Base-by-base conservation (phyloP, 495 filamentous ascomycete species). In the Bryoglossum gracile region DNA sequence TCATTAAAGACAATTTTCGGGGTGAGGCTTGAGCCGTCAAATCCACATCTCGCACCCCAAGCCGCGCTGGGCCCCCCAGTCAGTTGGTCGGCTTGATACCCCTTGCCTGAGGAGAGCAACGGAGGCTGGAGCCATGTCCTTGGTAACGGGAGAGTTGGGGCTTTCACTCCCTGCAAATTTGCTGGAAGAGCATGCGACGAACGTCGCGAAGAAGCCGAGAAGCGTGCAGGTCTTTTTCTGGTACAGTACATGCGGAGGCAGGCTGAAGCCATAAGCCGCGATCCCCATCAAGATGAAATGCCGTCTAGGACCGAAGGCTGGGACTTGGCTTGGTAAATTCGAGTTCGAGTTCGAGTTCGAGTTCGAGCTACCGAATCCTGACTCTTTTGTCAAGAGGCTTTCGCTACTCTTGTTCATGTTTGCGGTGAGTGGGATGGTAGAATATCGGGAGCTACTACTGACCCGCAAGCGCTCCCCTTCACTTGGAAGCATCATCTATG, bases 91-190 rank as follows among this genome's bases (percentile, higher is more conserved):
- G 26, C 26, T 30, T 30, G 26, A 6, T 6, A 13, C 26, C 5
- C 26, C 13, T 34, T 16, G 23, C n/a, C 25, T 46, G 8, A 18
- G 16, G 9, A 16, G 34, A 17, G 23, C 13, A 23, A 14, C 10
- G 17, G 10, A 8, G 32, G 16, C 11, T 22, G 23, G 5, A 32
- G 40, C 51, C 51, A 48, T 54, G n/a, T 14, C 44, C 51, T 43
- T 54, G 51, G 44, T 21, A 25, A 28, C 33, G 51, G 51, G 30
- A 48, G 51, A 16, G n/a, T 38, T 16, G 43, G 36, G 43, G 48
- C 34, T 35, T 47, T 22, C 13, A 14, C 23, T 25, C 11, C 34
- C 44, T 8, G 23, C 14, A 30, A 40, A 32, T 21, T 24, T 13
- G 28, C 8, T 33, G 24, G n/a, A 6, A 30, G 25, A 37, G 32